phyloP scores from a whole-genome alignment of 2,329 filamentous ascomycete species.

The Microsporum audouinii region DNA sequence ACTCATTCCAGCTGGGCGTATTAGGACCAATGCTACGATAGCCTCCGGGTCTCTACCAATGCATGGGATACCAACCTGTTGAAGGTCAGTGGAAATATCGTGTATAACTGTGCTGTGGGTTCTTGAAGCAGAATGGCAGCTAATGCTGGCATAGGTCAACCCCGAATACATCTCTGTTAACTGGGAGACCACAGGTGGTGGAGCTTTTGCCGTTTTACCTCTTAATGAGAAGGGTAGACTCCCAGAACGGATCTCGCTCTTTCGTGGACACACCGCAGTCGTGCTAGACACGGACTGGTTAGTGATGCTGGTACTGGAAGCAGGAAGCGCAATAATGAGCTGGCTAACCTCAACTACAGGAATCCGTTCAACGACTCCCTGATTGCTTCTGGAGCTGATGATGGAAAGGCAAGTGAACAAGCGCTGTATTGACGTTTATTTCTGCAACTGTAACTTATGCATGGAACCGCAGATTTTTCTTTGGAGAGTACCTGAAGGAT shows the following conservation, averaged over 20 bases:
- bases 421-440: slow-evolving; percentile 10
- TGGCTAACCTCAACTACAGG: slow-evolving; percentile 40
- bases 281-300: slow-evolving; percentile 97
- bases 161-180: slow-evolving; percentile 94
- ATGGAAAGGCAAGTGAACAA: slow-evolving; percentile 57
- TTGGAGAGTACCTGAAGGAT: slow-evolving; percentile 85
- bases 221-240: slow-evolving; percentile 78
- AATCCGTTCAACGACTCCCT: slow-evolving; percentile 92
- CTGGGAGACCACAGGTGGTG: slow-evolving; percentile 93
- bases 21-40: slow-evolving; percentile 93
- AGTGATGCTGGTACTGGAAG: slow-evolving; percentile 19
- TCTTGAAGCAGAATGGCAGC: background rate
- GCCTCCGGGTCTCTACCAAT: slow-evolving; percentile 92
- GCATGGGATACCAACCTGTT: slow-evolving; percentile 98
- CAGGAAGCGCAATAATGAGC: background rate
- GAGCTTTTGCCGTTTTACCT: slow-evolving; percentile 92
- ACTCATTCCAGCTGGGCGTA: background rate
- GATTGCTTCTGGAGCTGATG: slow-evolving; percentile 87
- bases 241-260: slow-evolving; percentile 86
- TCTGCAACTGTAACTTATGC: slow-evolving; percentile 54
- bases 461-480: slow-evolving; percentile 54
- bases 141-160: slow-evolving; percentile 55
- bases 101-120: background rate
- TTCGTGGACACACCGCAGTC: slow-evolving; percentile 87
- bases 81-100: slow-evolving; percentile 54